Evolutionary conservation across 176 grass and related monocot species (phyloP).

Genomic region (Sorghum bicolor): Sorghum_bicolor_NCBIv3 NC_012871.2:46825501-46826000

Average conservation of each 20-base stretch:
- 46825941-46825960: too few species aligned
- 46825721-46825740: conserved; percentile 61
- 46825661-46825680: conserved; percentile 26
- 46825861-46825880: too few species aligned
- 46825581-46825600: conserved; percentile 71
- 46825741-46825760: conserved; percentile 95
- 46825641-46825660: not conserved
- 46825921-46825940: too few species aligned
- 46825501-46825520: conserved; percentile 72
- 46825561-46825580: conserved; percentile 84
- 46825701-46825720: conserved; percentile 95
- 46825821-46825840: too few species aligned
- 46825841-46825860: too few species aligned
- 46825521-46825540: conserved; percentile 89
- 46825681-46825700: conserved; percentile 78
- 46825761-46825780: conserved; percentile 78
- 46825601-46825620: not conserved
- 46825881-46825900: too few species aligned
- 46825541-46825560: conserved; percentile 82
- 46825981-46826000: too few species aligned
- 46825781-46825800: conserved; percentile 60
- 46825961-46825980: too few species aligned
- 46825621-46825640: not conserved
- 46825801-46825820: not conserved
- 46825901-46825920: too few species aligned